Evolutionary conservation across 805 yeast species (phyloP).

Genomic region (Metschnikowia dekortorum): DNA sequence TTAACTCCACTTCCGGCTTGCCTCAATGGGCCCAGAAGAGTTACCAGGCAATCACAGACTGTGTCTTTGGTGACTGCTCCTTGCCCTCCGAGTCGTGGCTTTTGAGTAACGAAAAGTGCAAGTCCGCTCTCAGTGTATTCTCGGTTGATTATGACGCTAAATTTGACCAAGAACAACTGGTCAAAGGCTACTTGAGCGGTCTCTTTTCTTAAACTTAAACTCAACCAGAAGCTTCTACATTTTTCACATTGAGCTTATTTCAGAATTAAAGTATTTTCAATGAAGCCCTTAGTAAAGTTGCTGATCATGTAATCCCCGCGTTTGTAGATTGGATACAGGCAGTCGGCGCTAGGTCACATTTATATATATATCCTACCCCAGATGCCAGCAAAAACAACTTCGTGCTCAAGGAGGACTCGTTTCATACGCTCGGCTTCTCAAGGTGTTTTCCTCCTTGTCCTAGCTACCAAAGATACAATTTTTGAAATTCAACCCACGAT

Average conservation of each 20-base stretch:
- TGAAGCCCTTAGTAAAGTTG: background rate
- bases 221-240: background rate
- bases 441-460: too few species aligned
- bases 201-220: constrained; percentile 3
- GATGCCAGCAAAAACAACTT: too few species aligned
- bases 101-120: constrained; percentile 29
- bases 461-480: too few species aligned
- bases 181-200: constrained; percentile 14
- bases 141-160: constrained; percentile 45
- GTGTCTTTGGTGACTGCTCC: constrained; percentile 23
- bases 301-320: background rate
- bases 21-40: constrained; percentile 12
- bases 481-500: too few species aligned
- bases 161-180: constrained; percentile 14
- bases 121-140: constrained; percentile 43
- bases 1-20: constrained; percentile 37
- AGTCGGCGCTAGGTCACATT: background rate
- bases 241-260: background rate
- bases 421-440: too few species aligned
- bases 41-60: constrained; percentile 36
- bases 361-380: background rate
- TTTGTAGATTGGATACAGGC: background rate
- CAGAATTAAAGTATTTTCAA: background rate
- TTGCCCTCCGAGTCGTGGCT: constrained; percentile 24
- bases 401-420: too few species aligned